Evolutionary conservation across 371 early-diverging fungal genomes (phyloP), one percentile per base, ranked within the genome.

Genomic region (Saksenaea vasiformis): DNA sequence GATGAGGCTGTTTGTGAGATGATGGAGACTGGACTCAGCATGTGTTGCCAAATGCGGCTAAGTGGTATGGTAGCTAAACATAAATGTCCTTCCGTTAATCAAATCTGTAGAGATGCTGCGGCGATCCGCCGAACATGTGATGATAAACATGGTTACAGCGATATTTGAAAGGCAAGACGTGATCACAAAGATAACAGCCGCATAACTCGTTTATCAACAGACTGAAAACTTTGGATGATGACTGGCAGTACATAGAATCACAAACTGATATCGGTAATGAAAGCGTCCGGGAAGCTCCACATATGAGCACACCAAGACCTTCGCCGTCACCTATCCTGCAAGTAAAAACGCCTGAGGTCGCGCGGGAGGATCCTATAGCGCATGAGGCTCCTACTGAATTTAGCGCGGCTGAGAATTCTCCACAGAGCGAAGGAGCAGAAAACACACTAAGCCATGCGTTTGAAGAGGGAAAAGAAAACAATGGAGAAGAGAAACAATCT

Each of bases 1-100:
- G 98, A 98, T 70, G 93, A 93, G 68, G 91, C 92, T 14, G 89
- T 98, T 5, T 98, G 98, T 72, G 95, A 93, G 64, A 94, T 97
- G 87, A 91, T 98, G 76, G 98, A 98, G 76, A 94, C 95, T 4
- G 95, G 93, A 1, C 87, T 98, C 39, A 93, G 94, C 71, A 95
- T 98, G 92, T 93, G 94, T 75, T 97, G 95, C 74, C 96, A 95
- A 77, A 89, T 90, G 74, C 83, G 96, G 53, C 70, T 96, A 28
- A 93, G 91, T 72, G 97, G 93, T 91, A 87, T 54, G 78, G 61
- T 58, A 65, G 10, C 37, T 22, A 26, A 47, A 67, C n/a, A 11
- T 54, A 5, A 5, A 15, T 5, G 51, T 10, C 13, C 0, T 35
- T 37, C 37, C 19, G 13, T 54, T 36, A 34, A 39, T 53, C 26